Evolutionary conservation across 2,329 filamentous ascomycete genomes (phyloP), one percentile per base, ranked within the genome.

Genomic region (Cladophialophora chaetospira): DNA sequence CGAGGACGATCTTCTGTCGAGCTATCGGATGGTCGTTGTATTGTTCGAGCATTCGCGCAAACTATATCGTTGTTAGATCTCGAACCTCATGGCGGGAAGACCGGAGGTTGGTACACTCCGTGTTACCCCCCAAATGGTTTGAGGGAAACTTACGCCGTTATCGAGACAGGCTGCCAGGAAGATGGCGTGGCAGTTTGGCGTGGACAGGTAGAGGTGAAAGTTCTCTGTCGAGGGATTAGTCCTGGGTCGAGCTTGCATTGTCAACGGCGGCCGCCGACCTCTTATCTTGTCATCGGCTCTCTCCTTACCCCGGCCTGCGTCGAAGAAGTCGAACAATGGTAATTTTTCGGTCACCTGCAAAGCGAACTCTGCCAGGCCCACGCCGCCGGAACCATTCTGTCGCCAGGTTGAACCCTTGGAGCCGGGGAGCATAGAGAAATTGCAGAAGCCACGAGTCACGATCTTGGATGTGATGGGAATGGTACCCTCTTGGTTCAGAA

Each of bases 211-310:
- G 10, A 65, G 54, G 25, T 65, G 55, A 45, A 65, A 63, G 48
- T 60, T 64, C 46, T 64, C 63, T 65, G 52, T 21, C 13, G 21
- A 6, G 8, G 23, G n/a, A 13, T 5, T n/a, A 47, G 10, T 29
- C 9, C n/a, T n/a, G n/a, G 19, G 5, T 15, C 23, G 4, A 28
- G 42, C 23, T 6, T 15, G 42, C 15, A 2, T 25, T 4, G 10
- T 15, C 13, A 25, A 44, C 19, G 42, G 15, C 19, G 15, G 40
- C 13, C 21, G n/a, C n/a, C 11, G 50, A 61, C 63, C 63, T 55
- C 62, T 60, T 29, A 65, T 65, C 40, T 65, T 65, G 40, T 64
- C 58, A 42, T 65, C 63, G 10, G 58, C 63, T 49, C 63, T 54
- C 47, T 65, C 63, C 46, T 65, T 65, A 9, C 63, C 63, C 19